phyloP scores from a whole-genome alignment of 2,329 filamentous ascomycete species.

The Talaromyces rugulosus region DNA sequence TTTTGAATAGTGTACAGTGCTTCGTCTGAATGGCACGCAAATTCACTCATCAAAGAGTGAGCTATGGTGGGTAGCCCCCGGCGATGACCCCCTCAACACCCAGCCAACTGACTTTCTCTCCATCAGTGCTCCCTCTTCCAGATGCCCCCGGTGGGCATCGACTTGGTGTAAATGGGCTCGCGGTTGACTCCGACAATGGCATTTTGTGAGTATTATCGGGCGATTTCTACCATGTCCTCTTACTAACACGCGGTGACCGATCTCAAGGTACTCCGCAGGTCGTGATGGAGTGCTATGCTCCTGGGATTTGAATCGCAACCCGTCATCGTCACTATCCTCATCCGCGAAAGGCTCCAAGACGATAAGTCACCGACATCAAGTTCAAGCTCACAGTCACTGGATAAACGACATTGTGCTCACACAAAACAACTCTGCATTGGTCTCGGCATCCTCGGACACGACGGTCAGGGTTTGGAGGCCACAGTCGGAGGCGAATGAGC shows the following conservation, averaged over 20 bases:
- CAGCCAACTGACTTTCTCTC: constrained; percentile 11
- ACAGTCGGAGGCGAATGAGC: constrained; percentile 56
- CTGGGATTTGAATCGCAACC: constrained; percentile 64
- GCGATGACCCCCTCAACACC: not conserved
- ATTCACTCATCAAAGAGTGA: constrained; percentile 63
- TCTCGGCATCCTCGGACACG: constrained; percentile 89
- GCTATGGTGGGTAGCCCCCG: constrained; percentile 55
- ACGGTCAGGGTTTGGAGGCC: constrained; percentile 92
- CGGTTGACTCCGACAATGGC: constrained; percentile 74
- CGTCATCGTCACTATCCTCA: constrained; percentile 32
- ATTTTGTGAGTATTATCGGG: constrained; percentile 65
- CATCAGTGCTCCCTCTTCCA: constrained; percentile 67
- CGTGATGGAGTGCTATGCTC: constrained; percentile 94
- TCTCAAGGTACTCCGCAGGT: constrained; percentile 80
- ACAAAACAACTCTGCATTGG: constrained; percentile 70
- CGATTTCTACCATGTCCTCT: constrained; percentile 3
- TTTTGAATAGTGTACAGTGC: not conserved
- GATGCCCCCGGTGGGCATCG: constrained; percentile 79
- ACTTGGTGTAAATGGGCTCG: constrained; percentile 90
- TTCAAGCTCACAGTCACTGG: constrained; percentile 89
- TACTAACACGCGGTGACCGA: not conserved
- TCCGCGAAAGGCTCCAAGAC: constrained; percentile 26
- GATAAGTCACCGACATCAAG: constrained; percentile 57
- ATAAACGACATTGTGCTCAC: constrained; percentile 87
- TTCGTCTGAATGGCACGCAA: constrained; percentile 59